Evolutionary conservation across 306 rosid species (phyloP), one percentile per base, ranked within the genome.

Genomic region (Cicer pinnatifidum): DNA sequence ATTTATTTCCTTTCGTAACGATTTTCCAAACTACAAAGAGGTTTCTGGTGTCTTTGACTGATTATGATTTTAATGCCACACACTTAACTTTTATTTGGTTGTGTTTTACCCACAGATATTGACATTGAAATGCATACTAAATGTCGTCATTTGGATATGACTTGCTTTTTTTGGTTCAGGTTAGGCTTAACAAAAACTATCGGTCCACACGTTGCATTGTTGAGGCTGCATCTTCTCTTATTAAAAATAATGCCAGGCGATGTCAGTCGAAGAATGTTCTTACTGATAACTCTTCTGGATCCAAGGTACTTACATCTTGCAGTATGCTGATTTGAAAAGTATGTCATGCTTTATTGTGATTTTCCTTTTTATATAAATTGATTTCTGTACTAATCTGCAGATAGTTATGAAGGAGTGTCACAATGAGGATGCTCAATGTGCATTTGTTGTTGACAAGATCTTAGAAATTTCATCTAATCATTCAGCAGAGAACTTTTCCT

Each of bases 141-240:
- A 69, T 71, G 11, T 67, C 72, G 71, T 67, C 56, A 7, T 71
- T 23, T 48, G 70, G 13, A n/a, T 62, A 48, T 78, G 70, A 76
- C 53, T 39, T 65, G 52, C 61, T 54, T 76, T 75, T 71, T 71
- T 54, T 73, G 54, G 51, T 86, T 72, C 85, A 93, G 98, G 67
- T 89, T 77, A 89, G 92, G 80, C 96, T 93, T 66, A 84, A 89
- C 83, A 93, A 88, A 89, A 93, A 91, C 78, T 93, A 93, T 81
- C 86, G 98, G 77, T 93, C 98, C 78, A 91, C 98, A 43, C 89
- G 96, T 65, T 88, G 75, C 81, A 91, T 93, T 75, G 87, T 93
- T 64, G 97, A 93, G 73, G 98, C 97, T 80, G 98, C 98, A 81
- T 89, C 90, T 80, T 86, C 81, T 84, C 89, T 93, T 69, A 93